These are phyloP conservation scores for Cryptococcus neoformans DNA, from an alignment of 1,284 basidiomycete genomes.

Conservation along the genomic window DNA sequence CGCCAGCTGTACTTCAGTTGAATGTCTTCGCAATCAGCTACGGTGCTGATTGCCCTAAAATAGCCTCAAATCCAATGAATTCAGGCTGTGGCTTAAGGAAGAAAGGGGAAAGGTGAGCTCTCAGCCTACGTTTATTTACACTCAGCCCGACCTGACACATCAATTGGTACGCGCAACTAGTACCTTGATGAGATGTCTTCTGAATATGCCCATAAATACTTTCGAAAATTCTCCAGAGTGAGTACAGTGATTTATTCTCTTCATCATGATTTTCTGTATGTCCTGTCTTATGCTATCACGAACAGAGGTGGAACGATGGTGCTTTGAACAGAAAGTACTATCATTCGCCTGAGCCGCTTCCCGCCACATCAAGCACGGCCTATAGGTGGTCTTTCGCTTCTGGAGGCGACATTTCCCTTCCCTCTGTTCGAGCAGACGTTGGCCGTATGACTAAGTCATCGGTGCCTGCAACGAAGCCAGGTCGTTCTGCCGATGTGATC, in stretches of 20 bases:
- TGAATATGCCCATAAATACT: conserved; percentile 44
- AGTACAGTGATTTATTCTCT: conserved; percentile 3
- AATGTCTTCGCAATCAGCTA: neutral
- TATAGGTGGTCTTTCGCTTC: conserved; percentile 44
- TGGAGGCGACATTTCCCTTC: conserved; percentile 25
- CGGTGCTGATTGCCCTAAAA: neutral
- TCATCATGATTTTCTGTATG: neutral
- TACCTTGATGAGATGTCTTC: conserved; percentile 45
- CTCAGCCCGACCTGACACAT: neutral
- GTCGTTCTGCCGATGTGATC: neutral
- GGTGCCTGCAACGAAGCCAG: neutral
- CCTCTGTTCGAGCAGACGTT: conserved; percentile 15
- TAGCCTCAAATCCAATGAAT: conserved; percentile 34
- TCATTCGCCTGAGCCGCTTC: conserved; percentile 13
- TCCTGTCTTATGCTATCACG: neutral
- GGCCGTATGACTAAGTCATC: conserved; percentile 12
- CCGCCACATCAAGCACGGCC: conserved; percentile 33
- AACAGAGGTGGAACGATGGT: conserved; percentile 48
- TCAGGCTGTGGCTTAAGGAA: conserved; percentile 40
- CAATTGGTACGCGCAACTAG: conserved; percentile 10
- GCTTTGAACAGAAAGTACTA: conserved; percentile 38
- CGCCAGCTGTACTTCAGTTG: neutral
- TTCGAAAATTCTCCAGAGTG: conserved; percentile 45
- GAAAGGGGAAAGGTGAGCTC: conserved; percentile 26
- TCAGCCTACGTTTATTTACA: neutral